These are phyloP conservation scores for Daldinia sp. DNA, from an alignment of 2,329 filamentous ascomycete genomes.

Conservation along the genomic window DNA sequence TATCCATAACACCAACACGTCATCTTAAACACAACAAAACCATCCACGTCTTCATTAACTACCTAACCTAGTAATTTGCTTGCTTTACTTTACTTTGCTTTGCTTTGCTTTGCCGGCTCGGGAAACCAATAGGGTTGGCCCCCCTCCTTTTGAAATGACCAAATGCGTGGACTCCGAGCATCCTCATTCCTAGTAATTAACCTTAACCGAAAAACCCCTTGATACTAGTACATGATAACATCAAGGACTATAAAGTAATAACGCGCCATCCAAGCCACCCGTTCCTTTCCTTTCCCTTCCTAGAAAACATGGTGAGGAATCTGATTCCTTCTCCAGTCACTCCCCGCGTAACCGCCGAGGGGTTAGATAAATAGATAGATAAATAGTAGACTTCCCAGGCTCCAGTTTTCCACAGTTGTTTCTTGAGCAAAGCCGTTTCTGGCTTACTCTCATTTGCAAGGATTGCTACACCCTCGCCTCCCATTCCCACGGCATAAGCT, in stretches of 20 bases:
- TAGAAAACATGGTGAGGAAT: neutral
- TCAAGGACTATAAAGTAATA: constrained; percentile 9
- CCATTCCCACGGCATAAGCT: constrained; percentile 17
- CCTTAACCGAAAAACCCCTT: constrained; percentile 23
- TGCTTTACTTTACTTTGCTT: neutral
- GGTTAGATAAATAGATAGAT: constrained; percentile 10
- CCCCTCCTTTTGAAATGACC: neutral
- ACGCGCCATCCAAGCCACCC: neutral
- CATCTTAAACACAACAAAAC: neutral
- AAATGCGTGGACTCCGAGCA: neutral
- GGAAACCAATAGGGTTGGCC: neutral
- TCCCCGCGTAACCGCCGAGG: neutral
- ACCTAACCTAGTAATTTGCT: constrained; percentile 6
- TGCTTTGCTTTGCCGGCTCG: neutral
- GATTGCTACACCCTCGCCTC: constrained; percentile 35
- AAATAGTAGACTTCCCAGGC: constrained; percentile 9
- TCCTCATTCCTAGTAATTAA: constrained; percentile 14
- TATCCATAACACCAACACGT: neutral
- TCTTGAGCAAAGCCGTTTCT: constrained; percentile 32
- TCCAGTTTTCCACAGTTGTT: constrained; percentile 2
- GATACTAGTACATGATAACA: constrained; percentile 29
- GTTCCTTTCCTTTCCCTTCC: constrained; percentile 1
- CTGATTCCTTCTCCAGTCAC: neutral
- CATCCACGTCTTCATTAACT: constrained; percentile 9
- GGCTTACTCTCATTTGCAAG: constrained; percentile 28